Evolutionary conservation across 768 basidiomycete species (phyloP), one percentile per base, ranked within the genome.

Genomic region (Podaxis rugospora): DNA sequence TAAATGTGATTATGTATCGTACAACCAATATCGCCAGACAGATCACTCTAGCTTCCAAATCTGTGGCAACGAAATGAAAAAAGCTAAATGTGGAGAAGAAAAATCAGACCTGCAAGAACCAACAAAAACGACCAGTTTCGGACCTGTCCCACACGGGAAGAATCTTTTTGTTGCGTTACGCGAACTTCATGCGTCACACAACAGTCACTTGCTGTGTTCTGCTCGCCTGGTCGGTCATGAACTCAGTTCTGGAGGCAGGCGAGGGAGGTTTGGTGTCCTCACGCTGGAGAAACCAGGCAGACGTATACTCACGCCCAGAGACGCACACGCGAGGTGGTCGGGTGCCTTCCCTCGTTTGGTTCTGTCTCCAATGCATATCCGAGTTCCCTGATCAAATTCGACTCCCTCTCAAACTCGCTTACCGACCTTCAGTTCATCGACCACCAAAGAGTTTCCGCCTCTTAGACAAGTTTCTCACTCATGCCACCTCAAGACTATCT

Each of bases 321-420:
- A 67, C 70, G 3, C 72, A 72, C 62, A 18, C 59, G 32, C 23
- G 51, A n/a, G 23, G 32, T 56, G 58, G 57, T 23, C 63, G 71
- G 63, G 69, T 83, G 44, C 87, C 86, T 0, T 79, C 87, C 2
- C 79, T 90, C 46, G 65, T 77, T 35, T 76, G 76, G 59, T 73
- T 87, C 59, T 87, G 84, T 65, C 66, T 89, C 16, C 70, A 67
- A 51, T 68, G 64, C 16, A 76, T 89, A 37, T 69, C 75, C 5
- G 67, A 70, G 10, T 73, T 71, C 63, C 76, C 84, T 0, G 81
- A 86, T 63, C 73, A 81, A 58, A 56, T 83, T 21, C 63, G 69
- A 59, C 65, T 78, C 51, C 74, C 72, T 27, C 27, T 65, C 47
- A 75, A 78, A 32, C 66, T 84, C 54, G 67, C 58, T 36, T 81